Percentiles rank a stretch among this genome's conserved stretches.
phyloP scores from a whole-genome alignment of 192 early-diverging fungal species.

The Gamsiella multidivaricata region DNA sequence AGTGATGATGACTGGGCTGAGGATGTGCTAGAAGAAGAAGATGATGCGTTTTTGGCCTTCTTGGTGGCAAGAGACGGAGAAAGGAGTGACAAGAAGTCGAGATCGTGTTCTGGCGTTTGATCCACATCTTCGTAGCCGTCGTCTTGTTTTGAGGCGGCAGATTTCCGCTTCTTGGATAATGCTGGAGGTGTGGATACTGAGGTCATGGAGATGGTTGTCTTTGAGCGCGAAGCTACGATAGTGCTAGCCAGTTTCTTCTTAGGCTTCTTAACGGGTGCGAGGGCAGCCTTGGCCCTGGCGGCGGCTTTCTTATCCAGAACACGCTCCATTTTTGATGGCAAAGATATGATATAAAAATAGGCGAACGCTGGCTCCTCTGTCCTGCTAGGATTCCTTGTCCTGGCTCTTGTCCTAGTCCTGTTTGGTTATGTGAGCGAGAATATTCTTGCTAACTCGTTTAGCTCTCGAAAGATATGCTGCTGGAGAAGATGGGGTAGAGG shows the following conservation, averaged over 20 bases:
- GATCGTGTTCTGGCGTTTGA: constrained; percentile 28
- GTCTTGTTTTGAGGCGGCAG: neutral
- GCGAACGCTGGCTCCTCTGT: no score
- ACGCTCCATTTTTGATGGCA: constrained; percentile 30
- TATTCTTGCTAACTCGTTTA: no score
- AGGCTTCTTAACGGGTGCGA: constrained; percentile 34
- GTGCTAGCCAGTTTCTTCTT: constrained; percentile 31
- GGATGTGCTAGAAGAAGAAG: neutral
- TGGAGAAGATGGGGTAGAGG: no score
- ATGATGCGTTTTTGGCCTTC: constrained; percentile 7
- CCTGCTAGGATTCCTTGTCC: no score
- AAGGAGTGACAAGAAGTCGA: constrained; percentile 40
- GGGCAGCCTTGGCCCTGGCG: constrained; percentile 44
- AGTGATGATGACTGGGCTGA: neutral
- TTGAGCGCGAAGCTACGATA: neutral
- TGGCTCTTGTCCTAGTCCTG: no score
- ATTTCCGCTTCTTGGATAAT: constrained; percentile 30
- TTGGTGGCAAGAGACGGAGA: constrained; percentile 18
- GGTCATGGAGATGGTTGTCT: neutral
- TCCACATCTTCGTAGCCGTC: neutral
- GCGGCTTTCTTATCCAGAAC: constrained; percentile 36
- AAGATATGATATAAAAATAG: no score
- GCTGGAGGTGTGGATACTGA: neutral
- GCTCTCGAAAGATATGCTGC: no score
- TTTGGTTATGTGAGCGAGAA: no score